Evolutionary conservation across 768 basidiomycete species (phyloP), one percentile per base, ranked within the genome.

Genomic region (Cubamyces lactineus): DNA sequence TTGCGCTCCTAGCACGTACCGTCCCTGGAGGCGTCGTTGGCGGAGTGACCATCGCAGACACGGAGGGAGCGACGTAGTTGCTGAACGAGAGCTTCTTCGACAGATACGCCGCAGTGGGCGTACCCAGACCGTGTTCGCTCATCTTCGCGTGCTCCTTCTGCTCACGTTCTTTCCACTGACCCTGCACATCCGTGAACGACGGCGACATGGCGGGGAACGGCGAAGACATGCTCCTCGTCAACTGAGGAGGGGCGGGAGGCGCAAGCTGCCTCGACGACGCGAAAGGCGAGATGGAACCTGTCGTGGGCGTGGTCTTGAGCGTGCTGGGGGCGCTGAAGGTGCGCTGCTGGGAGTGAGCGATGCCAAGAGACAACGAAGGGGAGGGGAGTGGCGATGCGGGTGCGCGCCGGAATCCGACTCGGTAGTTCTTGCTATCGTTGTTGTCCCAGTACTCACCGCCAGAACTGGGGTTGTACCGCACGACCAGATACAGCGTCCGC

Each of bases 381-480:
- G 70, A 57, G 12, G 61, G 45, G 38, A 63, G 53, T 12, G 71
- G 72, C 21, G 67, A 67, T 12, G 54, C 50, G 5, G 68, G 51
- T 30, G 69, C 60, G 41, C 69, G 68, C 3, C 75, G 72, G 75
- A 98, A 98, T 24, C 75, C 79, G 54, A 97, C 76, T 24, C 82
- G 78, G 78, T 96, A 98, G 72, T 98, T 96, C 64, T 72, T 65
- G 0, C 87, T 88, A 3, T 67, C 75, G 67, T 96, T 96, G 72
- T 94, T 96, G 76, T 98, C 96, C 96, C 96, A 98, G 82, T 89
- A 91, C 77, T 98, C 96, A 1, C 84, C 83, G 17, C 80, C 84
- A 8, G 75, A 70, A 69, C 81, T 73, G 70, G 70, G 66, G 47
- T 63, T 54, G 54, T 81, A 87, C 50, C 91, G 76, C 11, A 82